Conservation (phyloP, 108 stramenopile genomes). For the Cyclotella kingstonii region DNA sequence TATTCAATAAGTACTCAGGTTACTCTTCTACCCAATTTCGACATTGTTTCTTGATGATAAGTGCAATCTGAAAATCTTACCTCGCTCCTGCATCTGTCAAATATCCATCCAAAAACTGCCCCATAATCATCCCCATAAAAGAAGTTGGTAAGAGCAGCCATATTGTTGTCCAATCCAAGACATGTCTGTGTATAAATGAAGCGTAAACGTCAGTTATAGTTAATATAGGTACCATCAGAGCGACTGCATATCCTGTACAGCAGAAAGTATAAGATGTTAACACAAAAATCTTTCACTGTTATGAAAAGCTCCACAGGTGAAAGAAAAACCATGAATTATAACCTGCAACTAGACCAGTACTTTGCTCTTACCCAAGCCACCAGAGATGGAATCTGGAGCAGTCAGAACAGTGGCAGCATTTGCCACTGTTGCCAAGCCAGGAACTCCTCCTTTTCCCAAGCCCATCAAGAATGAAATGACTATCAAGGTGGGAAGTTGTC, state of each 20-base stretch:
- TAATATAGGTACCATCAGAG: constrained; percentile 52
- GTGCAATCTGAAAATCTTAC: not conserved
- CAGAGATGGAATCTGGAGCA: constrained; percentile 30
- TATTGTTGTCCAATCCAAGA: constrained; percentile 41
- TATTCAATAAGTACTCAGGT: no score
- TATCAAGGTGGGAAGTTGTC: constrained; percentile 45
- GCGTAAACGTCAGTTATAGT: constrained; percentile 53
- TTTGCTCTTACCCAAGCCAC: constrained; percentile 28
- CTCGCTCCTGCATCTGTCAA: constrained; percentile 43
- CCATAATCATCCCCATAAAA: constrained; percentile 51
- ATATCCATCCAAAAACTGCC: constrained; percentile 32
- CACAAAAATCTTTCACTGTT: not conserved
- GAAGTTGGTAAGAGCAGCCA: constrained; percentile 37
- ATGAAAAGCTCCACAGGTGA: not conserved
- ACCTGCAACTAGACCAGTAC: not conserved
- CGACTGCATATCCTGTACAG: constrained; percentile 33
- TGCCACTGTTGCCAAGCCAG: constrained; percentile 50
- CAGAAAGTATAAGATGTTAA: not conserved
- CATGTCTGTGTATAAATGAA: constrained; percentile 33
- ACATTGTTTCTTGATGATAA: no score
- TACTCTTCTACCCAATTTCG: no score
- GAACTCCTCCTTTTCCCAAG: constrained; percentile 57
- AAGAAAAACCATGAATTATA: not conserved
- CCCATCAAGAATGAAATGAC: constrained; percentile 45
- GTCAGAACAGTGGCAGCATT: constrained; percentile 53